Percentiles rank a stretch among this genome's conserved stretches.
These are phyloP conservation scores for Centella asiatica DNA, from an alignment of 129 eudicot genomes.

Conservation along the genomic window DNA sequence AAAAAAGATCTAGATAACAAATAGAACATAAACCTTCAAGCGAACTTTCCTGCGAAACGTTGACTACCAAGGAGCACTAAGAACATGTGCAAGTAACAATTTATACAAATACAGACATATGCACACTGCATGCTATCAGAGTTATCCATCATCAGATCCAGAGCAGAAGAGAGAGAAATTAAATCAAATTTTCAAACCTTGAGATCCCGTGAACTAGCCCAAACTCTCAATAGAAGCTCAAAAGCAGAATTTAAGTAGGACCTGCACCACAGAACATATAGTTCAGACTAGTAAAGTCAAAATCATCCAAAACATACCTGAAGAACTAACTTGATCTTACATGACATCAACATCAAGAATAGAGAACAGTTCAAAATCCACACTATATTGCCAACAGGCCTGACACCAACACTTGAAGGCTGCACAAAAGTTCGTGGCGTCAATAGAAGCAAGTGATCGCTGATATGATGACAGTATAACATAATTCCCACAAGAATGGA, in stretches of 20 bases:
- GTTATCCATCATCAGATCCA: background rate
- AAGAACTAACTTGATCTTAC: conserved; percentile 37
- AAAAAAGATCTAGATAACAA: conserved; percentile 4
- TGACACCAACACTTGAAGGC: conserved; percentile 99
- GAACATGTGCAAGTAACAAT: too few species aligned
- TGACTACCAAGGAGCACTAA: too few species aligned
- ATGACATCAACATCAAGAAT: conserved; percentile 82
- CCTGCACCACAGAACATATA: conserved; percentile 42
- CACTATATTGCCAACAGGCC: conserved; percentile 80
- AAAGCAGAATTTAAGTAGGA: conserved; percentile 91
- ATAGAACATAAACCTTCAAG: conserved; percentile 4
- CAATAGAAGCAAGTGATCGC: background rate
- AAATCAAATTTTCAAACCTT: conserved; percentile 38
- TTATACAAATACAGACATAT: too few species aligned
- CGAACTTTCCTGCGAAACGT: background rate
- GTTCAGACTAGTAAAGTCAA: background rate
- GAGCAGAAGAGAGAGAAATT: background rate
- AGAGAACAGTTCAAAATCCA: conserved; percentile 53
- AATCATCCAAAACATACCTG: conserved; percentile 14
- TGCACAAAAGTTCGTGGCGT: conserved; percentile 20
- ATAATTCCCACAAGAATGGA: background rate
- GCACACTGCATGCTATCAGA: background rate
- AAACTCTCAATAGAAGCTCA: conserved; percentile 87
- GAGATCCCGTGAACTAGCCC: conserved; percentile 93
- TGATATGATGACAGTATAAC: background rate